phyloP scores from a whole-genome alignment of 169 alveolate genomes.

The Plasmodium gonderi region DNA sequence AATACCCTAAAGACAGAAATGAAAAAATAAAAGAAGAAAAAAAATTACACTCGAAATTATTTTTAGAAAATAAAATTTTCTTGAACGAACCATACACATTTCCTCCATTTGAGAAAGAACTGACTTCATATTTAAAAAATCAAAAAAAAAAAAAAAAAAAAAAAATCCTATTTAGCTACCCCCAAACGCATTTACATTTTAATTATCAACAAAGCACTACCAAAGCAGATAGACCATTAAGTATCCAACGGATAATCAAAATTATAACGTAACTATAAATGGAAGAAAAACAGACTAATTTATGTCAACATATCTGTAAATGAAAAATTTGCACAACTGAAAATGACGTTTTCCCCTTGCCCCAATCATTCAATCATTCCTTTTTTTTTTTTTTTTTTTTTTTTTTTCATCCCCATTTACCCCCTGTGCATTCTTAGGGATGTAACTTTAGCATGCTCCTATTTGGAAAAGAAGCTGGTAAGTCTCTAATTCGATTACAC shows the following conservation, averaged over 20 bases:
- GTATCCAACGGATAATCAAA: conserved; percentile 38
- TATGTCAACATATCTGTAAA: background rate
- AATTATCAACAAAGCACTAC: background rate
- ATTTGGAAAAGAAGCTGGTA: conserved; percentile 61
- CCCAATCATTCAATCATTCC: background rate
- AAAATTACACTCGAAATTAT: background rate
- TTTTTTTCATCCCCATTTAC: background rate
- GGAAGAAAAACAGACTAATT: background rate
- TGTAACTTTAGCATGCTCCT: conserved; percentile 71
- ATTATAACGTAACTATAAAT: conserved; percentile 39
- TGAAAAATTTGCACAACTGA: too few species aligned
- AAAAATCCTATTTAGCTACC: conserved; percentile 45
- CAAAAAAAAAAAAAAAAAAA: conserved; percentile 41
- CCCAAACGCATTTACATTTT: conserved; percentile 13
- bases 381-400: conserved; percentile 2
- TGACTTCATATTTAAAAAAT: conserved; percentile 24
- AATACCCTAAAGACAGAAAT: background rate
- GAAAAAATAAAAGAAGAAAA: background rate
- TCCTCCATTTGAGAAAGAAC: conserved; percentile 44
- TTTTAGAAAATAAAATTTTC: background rate
- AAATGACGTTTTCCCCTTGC: too few species aligned
- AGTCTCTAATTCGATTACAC: too few species aligned
- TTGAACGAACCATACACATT: conserved; percentile 36
- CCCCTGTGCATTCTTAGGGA: conserved; percentile 15
- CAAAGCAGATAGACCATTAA: conserved; percentile 10